Percentiles rank a stretch among this genome's conserved stretches.
phyloP scores from a whole-genome alignment of 106 monocot genomes.

The Acorus calamus region DNA sequence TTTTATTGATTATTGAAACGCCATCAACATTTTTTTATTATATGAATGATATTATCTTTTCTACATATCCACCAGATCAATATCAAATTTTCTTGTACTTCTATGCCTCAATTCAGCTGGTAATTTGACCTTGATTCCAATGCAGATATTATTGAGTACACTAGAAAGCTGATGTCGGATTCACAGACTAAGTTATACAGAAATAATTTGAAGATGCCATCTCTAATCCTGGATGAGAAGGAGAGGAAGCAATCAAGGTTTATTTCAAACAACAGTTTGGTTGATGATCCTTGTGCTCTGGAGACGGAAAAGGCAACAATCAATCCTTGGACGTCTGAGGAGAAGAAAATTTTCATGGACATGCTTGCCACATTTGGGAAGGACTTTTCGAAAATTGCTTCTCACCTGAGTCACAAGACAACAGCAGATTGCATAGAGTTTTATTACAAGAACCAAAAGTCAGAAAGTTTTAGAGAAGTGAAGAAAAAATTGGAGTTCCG shows the following conservation, averaged over 20 bases:
- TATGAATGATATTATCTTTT: no score
- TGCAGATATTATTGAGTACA: constrained; percentile 42
- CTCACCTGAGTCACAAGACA: constrained; percentile 66
- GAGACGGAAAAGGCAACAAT: constrained; percentile 60
- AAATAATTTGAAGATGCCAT: constrained; percentile 71
- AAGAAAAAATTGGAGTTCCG: constrained; percentile 38
- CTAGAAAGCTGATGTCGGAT: constrained; percentile 48
- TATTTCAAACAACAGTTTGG: constrained; percentile 48
- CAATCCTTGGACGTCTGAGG: constrained; percentile 80
- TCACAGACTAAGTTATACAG: constrained; percentile 35
- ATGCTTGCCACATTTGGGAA: constrained; percentile 74
- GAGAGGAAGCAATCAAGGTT: constrained; percentile 47
- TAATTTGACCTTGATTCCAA: constrained; percentile 40
- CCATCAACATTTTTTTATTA: no score
- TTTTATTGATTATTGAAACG: no score
- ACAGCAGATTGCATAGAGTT: constrained; percentile 94
- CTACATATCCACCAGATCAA: no score
- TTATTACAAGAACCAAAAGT: constrained; percentile 88
- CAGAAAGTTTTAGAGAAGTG: constrained; percentile 62
- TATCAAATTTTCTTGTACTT: no score
- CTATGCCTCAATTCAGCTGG: constrained; percentile 36
- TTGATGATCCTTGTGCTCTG: constrained; percentile 53
- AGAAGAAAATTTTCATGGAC: constrained; percentile 69
- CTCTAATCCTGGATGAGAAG: constrained; percentile 50
- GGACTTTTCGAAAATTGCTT: constrained; percentile 73